These are phyloP conservation scores for Nakaseomyces uthaithaninus DNA, from an alignment of 1,139 yeast genomes.

Conservation along the genomic window DNA sequence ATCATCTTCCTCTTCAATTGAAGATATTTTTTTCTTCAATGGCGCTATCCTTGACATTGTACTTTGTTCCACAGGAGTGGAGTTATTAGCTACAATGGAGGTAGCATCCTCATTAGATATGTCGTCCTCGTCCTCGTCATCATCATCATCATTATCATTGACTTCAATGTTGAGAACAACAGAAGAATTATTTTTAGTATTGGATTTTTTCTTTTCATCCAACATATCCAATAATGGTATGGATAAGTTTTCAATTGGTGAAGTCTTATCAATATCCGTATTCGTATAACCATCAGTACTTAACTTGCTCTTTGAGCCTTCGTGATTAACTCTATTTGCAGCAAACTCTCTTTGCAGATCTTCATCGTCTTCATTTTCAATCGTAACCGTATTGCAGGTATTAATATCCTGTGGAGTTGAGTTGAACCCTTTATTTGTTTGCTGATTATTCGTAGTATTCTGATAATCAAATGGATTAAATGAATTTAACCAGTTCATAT, in stretches of 20 bases:
- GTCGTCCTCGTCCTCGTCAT: constrained; percentile 6
- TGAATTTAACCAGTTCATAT: constrained; percentile 23
- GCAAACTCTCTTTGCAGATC: constrained; percentile 7
- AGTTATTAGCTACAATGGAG: background rate
- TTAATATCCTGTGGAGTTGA: constrained; percentile 39
- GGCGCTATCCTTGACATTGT: constrained; percentile 3
- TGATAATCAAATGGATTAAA: constrained; percentile 18
- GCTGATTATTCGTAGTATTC: constrained; percentile 8
- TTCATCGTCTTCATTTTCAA: constrained; percentile 27
- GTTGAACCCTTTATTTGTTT: constrained; percentile 12
- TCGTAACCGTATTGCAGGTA: constrained; percentile 35
- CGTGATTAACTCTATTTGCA: background rate
- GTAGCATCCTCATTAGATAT: background rate
- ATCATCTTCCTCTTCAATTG: constrained; percentile 10
- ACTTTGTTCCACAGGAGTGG: constrained; percentile 4
- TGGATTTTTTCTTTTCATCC: constrained; percentile 17
- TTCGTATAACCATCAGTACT: constrained; percentile 8
- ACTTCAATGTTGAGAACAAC: constrained; percentile 1
- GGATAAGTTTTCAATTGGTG: constrained; percentile 30
- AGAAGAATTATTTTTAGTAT: constrained; percentile 8
- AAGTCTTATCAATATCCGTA: constrained; percentile 27
- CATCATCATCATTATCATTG: constrained; percentile 1
- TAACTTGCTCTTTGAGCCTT: constrained; percentile 6
- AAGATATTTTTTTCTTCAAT: background rate
- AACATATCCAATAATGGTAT: constrained; percentile 28